A percentile compares a stretch with the other conserved stretches of the same genome.
Conservation (phyloP, 1,139 yeast species). For the Lipomyces yarrowii region DNA sequence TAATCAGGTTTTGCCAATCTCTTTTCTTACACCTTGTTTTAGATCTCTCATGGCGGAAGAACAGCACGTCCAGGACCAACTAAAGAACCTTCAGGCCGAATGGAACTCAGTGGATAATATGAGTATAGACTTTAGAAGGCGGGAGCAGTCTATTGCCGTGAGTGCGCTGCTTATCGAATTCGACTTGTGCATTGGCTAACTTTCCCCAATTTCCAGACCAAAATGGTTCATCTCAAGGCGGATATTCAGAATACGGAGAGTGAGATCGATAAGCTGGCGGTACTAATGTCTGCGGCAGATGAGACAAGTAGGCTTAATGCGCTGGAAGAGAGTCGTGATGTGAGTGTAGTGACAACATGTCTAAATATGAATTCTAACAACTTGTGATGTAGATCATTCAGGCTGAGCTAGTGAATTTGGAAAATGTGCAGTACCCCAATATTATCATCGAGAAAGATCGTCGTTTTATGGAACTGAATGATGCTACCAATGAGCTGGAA, state of each 20-base stretch:
- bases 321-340: constrained; percentile 11
- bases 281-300: constrained; percentile 33
- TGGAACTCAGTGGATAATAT: not conserved
- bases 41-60: constrained; percentile 9
- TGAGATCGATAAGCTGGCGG: constrained; percentile 29
- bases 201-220: constrained; percentile 10
- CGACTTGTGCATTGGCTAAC: not conserved
- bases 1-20: not conserved
- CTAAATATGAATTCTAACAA: not conserved
- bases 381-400: not conserved
- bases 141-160: not conserved
- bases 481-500: constrained; percentile 31
- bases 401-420: constrained; percentile 10
- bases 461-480: constrained; percentile 33
- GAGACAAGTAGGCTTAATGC: constrained; percentile 25
- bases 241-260: constrained; percentile 36
- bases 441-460: constrained; percentile 32
- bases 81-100: not conserved
- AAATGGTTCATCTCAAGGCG: constrained; percentile 37
- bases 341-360: not conserved
- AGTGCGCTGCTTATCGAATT: not conserved
- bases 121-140: not conserved
- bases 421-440: constrained; percentile 36
- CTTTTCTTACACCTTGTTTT: not conserved
- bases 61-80: not conserved